Percentiles rank a stretch among this genome's conserved stretches.
phyloP scores from a whole-genome alignment of 306 rosid genomes.

The Astragalus membranaceus region DNA sequence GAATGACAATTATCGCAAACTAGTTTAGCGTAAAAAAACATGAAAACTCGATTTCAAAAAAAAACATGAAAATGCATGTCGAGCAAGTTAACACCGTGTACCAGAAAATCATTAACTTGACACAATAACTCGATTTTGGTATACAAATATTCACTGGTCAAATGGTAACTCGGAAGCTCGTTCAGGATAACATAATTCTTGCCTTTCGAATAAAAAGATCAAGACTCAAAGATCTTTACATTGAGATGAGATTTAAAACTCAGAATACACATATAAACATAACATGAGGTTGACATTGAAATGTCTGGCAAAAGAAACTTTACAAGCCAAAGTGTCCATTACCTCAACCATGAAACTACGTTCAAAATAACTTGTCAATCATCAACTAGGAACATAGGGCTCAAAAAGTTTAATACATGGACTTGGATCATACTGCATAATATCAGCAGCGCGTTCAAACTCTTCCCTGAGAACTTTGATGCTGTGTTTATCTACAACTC shows the following conservation, averaged over 20 bases:
- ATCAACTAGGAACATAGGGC: conserved; percentile 46
- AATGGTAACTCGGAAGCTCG: neutral
- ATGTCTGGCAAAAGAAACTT: conserved; percentile 14
- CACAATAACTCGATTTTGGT: neutral
- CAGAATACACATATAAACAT: conserved; percentile 37
- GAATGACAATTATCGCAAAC: too few species aligned
- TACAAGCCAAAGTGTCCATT: conserved; percentile 25
- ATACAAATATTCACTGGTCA: neutral
- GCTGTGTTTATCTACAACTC: conserved; percentile 88
- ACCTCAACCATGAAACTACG: conserved; percentile 29
- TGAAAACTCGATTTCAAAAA: too few species aligned
- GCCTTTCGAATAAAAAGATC: conserved; percentile 10
- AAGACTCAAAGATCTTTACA: conserved; percentile 28
- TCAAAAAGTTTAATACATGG: conserved; percentile 87
- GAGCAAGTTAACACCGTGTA: neutral
- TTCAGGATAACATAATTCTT: neutral
- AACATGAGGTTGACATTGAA: conserved; percentile 5
- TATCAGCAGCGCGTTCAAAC: conserved; percentile 87
- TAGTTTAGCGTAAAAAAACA: too few species aligned
- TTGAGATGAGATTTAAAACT: neutral
- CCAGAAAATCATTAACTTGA: neutral
- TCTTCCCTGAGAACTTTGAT: conserved; percentile 89
- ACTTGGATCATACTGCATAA: conserved; percentile 72
- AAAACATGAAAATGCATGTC: too few species aligned
- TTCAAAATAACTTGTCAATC: conserved; percentile 18